A percentile compares a stretch with the other conserved stretches of the same genome.
Conservation (phyloP, 2,329 filamentous ascomycete species). For the Cadophora malorum region DNA sequence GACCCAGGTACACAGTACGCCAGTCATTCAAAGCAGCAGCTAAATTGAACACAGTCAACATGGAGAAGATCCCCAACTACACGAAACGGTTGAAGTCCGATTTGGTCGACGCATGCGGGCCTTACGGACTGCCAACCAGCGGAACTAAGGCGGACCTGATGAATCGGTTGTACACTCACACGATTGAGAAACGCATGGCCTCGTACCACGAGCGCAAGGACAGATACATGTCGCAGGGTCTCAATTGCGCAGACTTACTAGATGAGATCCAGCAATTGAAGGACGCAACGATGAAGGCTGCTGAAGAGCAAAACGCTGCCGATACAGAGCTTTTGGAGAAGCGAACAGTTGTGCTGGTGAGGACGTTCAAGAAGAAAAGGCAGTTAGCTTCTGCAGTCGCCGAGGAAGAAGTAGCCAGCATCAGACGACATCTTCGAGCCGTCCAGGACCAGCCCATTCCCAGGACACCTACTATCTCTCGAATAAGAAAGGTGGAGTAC, state of each 20-base stretch:
- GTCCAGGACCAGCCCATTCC: neutral
- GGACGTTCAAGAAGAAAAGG: neutral
- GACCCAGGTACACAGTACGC: neutral
- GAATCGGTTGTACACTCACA: neutral
- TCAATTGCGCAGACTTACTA: neutral
- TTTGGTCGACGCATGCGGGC: neutral
- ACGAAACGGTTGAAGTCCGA: neutral
- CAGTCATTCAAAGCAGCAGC: neutral
- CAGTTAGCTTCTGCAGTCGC: neutral
- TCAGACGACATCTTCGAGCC: neutral
- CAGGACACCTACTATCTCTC: neutral
- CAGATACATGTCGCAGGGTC: neutral
- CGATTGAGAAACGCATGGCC: neutral
- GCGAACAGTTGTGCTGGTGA: neutral
- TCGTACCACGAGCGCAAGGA: neutral
- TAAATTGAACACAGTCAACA: neutral
- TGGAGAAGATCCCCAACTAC: neutral
- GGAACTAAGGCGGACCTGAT: neutral
- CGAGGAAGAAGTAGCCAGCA: neutral
- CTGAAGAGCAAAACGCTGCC: neutral
- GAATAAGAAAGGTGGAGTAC: neutral
- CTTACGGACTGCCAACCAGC: neutral
- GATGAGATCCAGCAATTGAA: neutral
- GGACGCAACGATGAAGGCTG: neutral
- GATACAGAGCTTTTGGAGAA: neutral